phyloP scores from a whole-genome alignment of 495 filamentous ascomycete genomes.

The Tetracladium marchalianum region DNA sequence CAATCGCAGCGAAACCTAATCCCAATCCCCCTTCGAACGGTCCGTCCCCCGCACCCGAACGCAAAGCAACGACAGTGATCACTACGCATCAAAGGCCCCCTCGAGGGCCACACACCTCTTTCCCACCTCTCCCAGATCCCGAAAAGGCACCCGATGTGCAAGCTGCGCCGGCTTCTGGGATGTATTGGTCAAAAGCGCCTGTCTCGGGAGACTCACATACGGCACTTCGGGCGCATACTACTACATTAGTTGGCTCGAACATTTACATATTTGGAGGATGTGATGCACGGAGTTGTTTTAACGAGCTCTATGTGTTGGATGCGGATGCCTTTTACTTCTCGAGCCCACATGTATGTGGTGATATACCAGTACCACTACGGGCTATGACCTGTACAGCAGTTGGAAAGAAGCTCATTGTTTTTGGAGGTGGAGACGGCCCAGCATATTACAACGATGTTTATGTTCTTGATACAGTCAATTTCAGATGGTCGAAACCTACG shows the following conservation, averaged over 20 bases:
- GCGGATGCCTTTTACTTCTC: constrained; percentile 58
- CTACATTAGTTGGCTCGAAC: constrained; percentile 48
- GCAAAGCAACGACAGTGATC: constrained; percentile 8
- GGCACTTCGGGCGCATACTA: constrained; percentile 51
- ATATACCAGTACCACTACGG: constrained; percentile 48
- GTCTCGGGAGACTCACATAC: constrained; percentile 45
- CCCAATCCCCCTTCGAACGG: background rate
- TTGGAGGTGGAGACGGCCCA: constrained; percentile 56
- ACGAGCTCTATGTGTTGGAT: constrained; percentile 54
- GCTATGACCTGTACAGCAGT: constrained; percentile 60
- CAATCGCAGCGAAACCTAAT: constrained; percentile 34
- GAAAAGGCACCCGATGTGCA: constrained; percentile 46
- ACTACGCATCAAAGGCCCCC: constrained; percentile 9
- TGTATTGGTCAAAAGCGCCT: constrained; percentile 57
- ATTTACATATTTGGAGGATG: constrained; percentile 60
- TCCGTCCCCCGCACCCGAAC: constrained; percentile 9
- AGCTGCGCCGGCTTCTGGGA: constrained; percentile 52
- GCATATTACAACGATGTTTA: constrained; percentile 62
- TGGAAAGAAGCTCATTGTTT: constrained; percentile 54
- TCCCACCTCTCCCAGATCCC: constrained; percentile 47
- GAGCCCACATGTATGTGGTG: constrained; percentile 45
- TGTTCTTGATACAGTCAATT: constrained; percentile 55
- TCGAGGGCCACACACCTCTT: constrained; percentile 28
- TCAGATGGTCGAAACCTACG: constrained; percentile 46
- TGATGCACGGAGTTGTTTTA: constrained; percentile 53